phyloP scores from a whole-genome alignment of 768 basidiomycete species.

The Naganishia antarctica region DNA sequence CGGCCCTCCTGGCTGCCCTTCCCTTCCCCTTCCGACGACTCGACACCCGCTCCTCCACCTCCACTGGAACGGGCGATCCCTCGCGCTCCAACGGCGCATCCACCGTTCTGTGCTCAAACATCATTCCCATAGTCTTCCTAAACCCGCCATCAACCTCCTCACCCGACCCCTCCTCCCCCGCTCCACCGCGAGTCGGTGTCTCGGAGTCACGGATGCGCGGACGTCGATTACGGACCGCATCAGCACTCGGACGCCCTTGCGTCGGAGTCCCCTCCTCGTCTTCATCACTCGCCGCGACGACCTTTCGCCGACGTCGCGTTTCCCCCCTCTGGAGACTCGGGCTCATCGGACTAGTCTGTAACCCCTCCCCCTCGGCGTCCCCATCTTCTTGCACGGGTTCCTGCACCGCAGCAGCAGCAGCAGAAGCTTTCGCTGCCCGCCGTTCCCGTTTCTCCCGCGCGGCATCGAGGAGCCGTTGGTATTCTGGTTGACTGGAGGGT shows the following conservation, averaged over 20 bases:
- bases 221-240: too few species aligned
- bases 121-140: neutral
- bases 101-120: neutral
- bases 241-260: too few species aligned
- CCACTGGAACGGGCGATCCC: too few species aligned
- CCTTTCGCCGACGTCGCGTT: neutral
- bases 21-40: neutral
- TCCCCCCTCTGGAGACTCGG: neutral
- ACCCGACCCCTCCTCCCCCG: too few species aligned
- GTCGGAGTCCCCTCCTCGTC: neutral
- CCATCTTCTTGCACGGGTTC: neutral
- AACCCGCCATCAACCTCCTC: slow-evolving; percentile 5
- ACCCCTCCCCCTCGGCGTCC: neutral
- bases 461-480: neutral
- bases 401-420: neutral
- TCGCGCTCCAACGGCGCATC: too few species aligned
- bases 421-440: neutral
- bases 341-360: slow-evolving; percentile 12
- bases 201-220: too few species aligned
- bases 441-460: slow-evolving; percentile 1
- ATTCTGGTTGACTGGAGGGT: slow-evolving; percentile 10
- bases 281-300: neutral
- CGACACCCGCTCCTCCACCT: too few species aligned
- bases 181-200: too few species aligned
- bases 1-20: neutral